These are phyloP conservation scores for Ascomycota sp. DNA, from an alignment of 2,329 filamentous ascomycete species.

Conservation along the genomic window DNA sequence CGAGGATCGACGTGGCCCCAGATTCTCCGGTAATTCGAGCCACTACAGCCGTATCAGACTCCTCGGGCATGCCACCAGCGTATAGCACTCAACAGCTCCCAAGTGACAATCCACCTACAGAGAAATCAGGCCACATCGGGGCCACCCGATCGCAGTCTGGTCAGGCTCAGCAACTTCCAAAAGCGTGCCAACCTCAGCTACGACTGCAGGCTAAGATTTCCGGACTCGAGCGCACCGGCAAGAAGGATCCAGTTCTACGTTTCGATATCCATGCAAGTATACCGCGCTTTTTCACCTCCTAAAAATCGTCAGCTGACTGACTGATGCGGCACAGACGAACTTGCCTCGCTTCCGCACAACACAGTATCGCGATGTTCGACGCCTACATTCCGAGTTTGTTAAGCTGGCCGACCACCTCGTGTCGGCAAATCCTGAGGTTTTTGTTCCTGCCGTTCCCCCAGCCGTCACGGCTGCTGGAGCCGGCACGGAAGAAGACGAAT, in stretches of 20 bases:
- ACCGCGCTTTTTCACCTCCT: background rate
- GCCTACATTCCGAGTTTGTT: constrained; percentile 84
- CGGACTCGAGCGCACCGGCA: constrained; percentile 73
- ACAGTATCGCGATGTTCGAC: constrained; percentile 91
- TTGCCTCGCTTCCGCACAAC: constrained; percentile 96
- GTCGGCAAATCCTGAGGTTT: constrained; percentile 88
- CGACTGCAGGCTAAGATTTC: constrained; percentile 92
- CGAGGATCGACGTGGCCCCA: constrained; percentile 20
- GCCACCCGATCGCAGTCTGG: constrained; percentile 6
- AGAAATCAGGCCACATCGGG: constrained; percentile 8
- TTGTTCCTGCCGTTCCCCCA: constrained; percentile 89
- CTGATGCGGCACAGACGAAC: constrained; percentile 49
- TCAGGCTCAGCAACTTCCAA: constrained; percentile 27
- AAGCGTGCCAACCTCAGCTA: constrained; percentile 50
- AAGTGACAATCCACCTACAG: constrained; percentile 5
- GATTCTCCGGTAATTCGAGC: constrained; percentile 11
- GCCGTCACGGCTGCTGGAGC: constrained; percentile 84
- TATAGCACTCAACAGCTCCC: constrained; percentile 2
- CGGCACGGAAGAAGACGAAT: constrained; percentile 89
- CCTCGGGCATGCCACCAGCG: constrained; percentile 4
- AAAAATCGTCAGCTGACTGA: background rate
- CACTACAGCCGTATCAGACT: background rate
- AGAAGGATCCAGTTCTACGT: constrained; percentile 84
- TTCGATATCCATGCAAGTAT: constrained; percentile 80
- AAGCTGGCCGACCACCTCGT: constrained; percentile 94